Evolutionary conservation across 768 basidiomycete genomes (phyloP).

Genomic region (Leccinellum luteum): DNA sequence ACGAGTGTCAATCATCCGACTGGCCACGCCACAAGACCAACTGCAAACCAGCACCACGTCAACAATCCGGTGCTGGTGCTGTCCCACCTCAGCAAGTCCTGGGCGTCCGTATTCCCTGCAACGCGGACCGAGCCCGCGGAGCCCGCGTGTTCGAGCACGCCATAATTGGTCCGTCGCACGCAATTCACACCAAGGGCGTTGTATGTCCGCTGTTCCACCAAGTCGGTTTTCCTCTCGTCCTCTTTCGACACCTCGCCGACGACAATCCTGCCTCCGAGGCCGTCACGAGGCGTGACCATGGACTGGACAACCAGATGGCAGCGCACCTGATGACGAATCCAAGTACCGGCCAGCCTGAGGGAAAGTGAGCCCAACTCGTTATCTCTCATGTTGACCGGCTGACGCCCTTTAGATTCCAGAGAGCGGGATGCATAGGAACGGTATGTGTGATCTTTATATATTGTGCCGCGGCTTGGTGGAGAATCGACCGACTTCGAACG

Average conservation of each 20-base stretch:
- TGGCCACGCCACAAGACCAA: conserved; percentile 21
- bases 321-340: conserved; percentile 31
- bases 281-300: conserved; percentile 18
- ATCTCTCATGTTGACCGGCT: background rate
- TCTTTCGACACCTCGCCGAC: conserved; percentile 25
- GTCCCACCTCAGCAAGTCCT: conserved; percentile 1
- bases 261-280: conserved; percentile 8
- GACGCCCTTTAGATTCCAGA: conserved; percentile 18
- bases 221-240: conserved; percentile 29
- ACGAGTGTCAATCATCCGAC: conserved; percentile 24
- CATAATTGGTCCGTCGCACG: conserved; percentile 21
- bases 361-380: conserved; percentile 8
- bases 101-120: conserved; percentile 24
- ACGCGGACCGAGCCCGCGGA: conserved; percentile 24
- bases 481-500: background rate
- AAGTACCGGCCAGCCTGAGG: conserved; percentile 23
- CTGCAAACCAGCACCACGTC: conserved; percentile 5
- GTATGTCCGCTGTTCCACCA: conserved; percentile 25
- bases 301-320: conserved; percentile 31
- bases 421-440: conserved; percentile 27
- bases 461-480: no score
- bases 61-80: background rate
- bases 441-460: conserved; percentile 5
- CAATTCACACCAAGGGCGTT: conserved; percentile 25
- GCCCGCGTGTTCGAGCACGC: conserved; percentile 21